Base-by-base conservation (phyloP, 2,329 filamentous ascomycete species). In the Claviceps monticola region DNA sequence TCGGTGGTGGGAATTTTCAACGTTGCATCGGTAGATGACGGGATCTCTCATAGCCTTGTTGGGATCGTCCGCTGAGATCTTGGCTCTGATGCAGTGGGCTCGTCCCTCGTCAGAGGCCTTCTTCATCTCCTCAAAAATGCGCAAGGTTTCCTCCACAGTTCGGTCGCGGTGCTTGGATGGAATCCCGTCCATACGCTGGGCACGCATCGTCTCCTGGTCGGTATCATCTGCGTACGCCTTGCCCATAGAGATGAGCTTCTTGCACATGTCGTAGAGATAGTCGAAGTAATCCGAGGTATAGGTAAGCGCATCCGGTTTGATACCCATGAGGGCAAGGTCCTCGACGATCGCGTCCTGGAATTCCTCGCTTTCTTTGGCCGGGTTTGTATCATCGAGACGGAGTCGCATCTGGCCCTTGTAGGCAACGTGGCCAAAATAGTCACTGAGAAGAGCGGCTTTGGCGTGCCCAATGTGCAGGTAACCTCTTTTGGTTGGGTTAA, bases 231-330 rank as follows among this genome's bases (percentile, higher is more conserved):
- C 90, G 60, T 97, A 98, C 5, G 91, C 93, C 57, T 88, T 79
- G 3, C 90, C 91, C 56, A 84, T 80, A 64, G 85, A 85, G 70
- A 98, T 91, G 64, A 96, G 82, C 61, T 83, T 78, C 60, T 95
- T 74, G 64, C 84, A 88, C 65, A 85, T 84, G 45, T 95, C 83
- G 70, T 95, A 94, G 14, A 98, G 79, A 66, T 90, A 78, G 62
- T 96, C 81, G 67, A 98, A 96, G 74, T 95, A 94, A 72, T 98
- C 90, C 61, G 87, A 94, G 2, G 93, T 96, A 72, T 91, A 94
- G 17, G 87, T 88, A 54, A 90, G 77, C 57, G 79, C 78, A 68
- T 96, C 91, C 21, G 90, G 87, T 70, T 86, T 87, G 68, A 98
- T 87, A 34, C 90, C 91, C 77, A 98, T 88, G 50, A 97, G 77